phyloP scores from a whole-genome alignment of 108 stramenopile species.

The Nitzschia palea region DNA sequence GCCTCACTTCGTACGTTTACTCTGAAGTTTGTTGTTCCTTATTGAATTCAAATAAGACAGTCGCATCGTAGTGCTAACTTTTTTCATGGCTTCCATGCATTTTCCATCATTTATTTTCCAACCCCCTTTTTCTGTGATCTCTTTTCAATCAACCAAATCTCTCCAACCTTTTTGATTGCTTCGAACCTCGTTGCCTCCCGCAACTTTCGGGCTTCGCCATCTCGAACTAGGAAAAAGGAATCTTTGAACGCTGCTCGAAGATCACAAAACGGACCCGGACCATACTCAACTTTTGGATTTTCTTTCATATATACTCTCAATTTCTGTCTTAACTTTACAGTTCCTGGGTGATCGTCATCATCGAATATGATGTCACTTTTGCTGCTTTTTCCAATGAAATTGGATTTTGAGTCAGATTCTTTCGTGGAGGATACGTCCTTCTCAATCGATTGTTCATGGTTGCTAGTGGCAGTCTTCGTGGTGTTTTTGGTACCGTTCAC shows the following conservation, averaged over 20 bases:
- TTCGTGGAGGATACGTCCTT: not conserved
- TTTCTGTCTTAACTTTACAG: not conserved
- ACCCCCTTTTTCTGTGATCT: not conserved
- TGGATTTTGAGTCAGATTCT: not conserved
- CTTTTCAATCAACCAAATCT: slow-evolving; percentile 3
- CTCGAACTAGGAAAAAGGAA: not conserved
- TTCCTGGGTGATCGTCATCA: slow-evolving; percentile 8
- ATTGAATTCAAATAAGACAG: too few relatives aligned
- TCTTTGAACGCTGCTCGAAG: not conserved
- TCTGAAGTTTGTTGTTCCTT: too few relatives aligned
- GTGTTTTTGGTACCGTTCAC: not conserved
- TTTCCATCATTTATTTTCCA: not conserved
- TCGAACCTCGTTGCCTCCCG: not conserved
- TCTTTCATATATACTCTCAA: not conserved
- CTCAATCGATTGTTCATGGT: not conserved
- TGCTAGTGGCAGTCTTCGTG: not conserved
- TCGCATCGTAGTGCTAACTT: too few relatives aligned
- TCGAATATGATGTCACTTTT: not conserved
- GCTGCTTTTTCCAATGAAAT: not conserved
- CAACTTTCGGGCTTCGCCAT: not conserved
- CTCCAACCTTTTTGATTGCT: not conserved
- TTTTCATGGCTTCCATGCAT: too few relatives aligned
- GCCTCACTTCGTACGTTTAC: too few relatives aligned
- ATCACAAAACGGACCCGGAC: not conserved
- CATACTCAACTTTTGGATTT: not conserved